A percentile compares a stretch with the other conserved stretches of the same genome.
Conservation (phyloP, 148 eudicot genomes). For the Amaranthus cruentus region DNA sequence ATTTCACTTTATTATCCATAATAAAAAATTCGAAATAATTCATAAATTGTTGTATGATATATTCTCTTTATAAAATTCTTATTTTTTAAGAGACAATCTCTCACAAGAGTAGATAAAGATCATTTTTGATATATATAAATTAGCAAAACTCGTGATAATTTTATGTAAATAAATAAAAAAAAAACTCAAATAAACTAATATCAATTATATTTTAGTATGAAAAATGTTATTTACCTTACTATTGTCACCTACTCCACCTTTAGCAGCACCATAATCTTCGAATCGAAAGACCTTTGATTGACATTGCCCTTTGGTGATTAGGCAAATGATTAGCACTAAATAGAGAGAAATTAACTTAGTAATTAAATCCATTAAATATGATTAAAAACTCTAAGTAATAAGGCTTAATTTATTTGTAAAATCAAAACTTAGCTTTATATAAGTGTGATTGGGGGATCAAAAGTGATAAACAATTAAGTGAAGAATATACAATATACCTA, state of each 20-base stretch:
- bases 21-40: too few species aligned
- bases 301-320: slow-evolving; percentile 13
- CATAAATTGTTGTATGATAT: too few species aligned
- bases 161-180: too few species aligned
- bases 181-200: too few species aligned
- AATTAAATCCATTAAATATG: neutral
- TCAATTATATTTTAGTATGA: neutral
- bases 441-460: neutral
- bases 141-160: too few species aligned
- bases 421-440: neutral
- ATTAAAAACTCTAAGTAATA: neutral
- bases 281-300: slow-evolving; percentile 29
- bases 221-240: slow-evolving; percentile 24
- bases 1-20: too few species aligned
- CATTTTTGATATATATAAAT: too few species aligned
- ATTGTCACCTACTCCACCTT: slow-evolving; percentile 13
- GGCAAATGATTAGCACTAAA: slow-evolving; percentile 17
- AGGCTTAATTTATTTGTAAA: neutral
- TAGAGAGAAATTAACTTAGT: neutral
- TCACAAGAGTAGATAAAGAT: too few species aligned
- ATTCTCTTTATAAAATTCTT: too few species aligned
- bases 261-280: slow-evolving; percentile 28
- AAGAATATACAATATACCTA: neutral
- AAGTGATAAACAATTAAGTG: neutral
- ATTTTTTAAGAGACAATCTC: too few species aligned